Evolutionary conservation across 2,329 filamentous ascomycete species (phyloP).

Genomic region (Arthrobotrys pseudoclavata): DNA sequence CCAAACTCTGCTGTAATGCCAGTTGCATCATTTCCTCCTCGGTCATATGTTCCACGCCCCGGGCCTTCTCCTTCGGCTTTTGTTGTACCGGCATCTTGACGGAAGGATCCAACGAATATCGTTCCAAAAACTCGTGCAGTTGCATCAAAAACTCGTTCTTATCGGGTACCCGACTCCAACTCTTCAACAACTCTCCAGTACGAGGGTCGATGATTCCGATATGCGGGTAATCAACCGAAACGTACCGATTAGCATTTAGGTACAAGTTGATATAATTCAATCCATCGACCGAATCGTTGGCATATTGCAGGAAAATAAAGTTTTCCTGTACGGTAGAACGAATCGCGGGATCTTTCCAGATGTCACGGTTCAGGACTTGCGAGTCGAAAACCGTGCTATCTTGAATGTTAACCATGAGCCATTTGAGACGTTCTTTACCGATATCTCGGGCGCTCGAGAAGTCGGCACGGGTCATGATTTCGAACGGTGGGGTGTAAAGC

Average conservation of each 20-base stretch:
- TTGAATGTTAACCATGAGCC: slow-evolving; percentile 95
- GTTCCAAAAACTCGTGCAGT: slow-evolving; percentile 94
- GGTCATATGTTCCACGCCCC: slow-evolving; percentile 88
- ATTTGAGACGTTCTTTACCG: slow-evolving; percentile 90
- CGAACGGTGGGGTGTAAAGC: slow-evolving; percentile 91
- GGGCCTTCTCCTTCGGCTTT: slow-evolving; percentile 78
- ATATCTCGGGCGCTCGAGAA: slow-evolving; percentile 88
- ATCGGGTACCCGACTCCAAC: slow-evolving; percentile 89
- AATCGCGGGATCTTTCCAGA: slow-evolving; percentile 90
- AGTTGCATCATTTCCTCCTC: slow-evolving; percentile 98
- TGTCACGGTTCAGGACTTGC: slow-evolving; percentile 90
- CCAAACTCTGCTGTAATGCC: slow-evolving; percentile 86
- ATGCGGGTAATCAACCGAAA: slow-evolving; percentile 90
- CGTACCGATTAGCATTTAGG: slow-evolving; percentile 58
- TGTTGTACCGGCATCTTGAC: slow-evolving; percentile 86
- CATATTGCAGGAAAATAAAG: slow-evolving; percentile 96
- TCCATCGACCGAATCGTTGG: slow-evolving; percentile 83
- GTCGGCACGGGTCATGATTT: slow-evolving; percentile 82
- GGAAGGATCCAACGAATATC: slow-evolving; percentile 88
- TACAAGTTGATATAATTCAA: slow-evolving; percentile 91
- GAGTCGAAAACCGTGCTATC: slow-evolving; percentile 94
- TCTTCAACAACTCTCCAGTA: slow-evolving; percentile 96
- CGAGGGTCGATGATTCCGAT: slow-evolving; percentile 95
- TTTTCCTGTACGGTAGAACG: slow-evolving; percentile 86
- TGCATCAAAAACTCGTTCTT: slow-evolving; percentile 87